These are phyloP conservation scores for Prunus yedoensis DNA, from an alignment of 331 rosid genomes.

Conservation along the genomic window DNA sequence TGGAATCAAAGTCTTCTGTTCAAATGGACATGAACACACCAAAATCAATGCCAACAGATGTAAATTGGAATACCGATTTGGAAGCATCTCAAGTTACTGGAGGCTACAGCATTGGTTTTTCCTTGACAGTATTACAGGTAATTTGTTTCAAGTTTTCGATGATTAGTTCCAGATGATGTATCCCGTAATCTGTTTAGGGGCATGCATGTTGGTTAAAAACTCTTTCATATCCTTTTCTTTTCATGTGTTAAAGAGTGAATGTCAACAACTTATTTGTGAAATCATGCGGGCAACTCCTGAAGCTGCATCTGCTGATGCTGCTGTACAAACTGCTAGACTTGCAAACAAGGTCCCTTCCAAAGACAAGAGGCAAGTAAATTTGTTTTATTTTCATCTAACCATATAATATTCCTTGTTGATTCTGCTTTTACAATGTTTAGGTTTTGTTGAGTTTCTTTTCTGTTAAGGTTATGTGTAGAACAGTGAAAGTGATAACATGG, in stretches of 20 bases:
- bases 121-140: conserved; percentile 98
- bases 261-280: conserved; percentile 99
- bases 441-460: conserved; percentile 10
- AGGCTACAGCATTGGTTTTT: conserved; percentile 92
- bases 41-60: conserved; percentile 66
- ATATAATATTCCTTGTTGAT: conserved; percentile 12
- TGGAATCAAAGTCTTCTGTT: conserved; percentile 71
- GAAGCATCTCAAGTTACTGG: conserved; percentile 92
- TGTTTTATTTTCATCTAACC: conserved; percentile 24
- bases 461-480: background rate
- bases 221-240: conserved; percentile 26
- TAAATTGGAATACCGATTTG: conserved; percentile 75
- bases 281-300: conserved; percentile 98
- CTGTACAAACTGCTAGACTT: conserved; percentile 97
- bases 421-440: background rate
- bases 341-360: conserved; percentile 91
- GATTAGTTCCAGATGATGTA: background rate
- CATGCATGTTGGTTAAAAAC: conserved; percentile 14
- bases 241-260: conserved; percentile 71
- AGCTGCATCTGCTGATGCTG: conserved; percentile 99
- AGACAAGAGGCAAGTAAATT: conserved; percentile 72
- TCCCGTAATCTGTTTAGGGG: conserved; percentile 1
- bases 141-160: conserved; percentile 7
- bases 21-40: conserved; percentile 70
- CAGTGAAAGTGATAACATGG: background rate